phyloP scores from a whole-genome alignment of 2,329 filamentous ascomycete genomes.

The Sphaceloma murrayae region DNA sequence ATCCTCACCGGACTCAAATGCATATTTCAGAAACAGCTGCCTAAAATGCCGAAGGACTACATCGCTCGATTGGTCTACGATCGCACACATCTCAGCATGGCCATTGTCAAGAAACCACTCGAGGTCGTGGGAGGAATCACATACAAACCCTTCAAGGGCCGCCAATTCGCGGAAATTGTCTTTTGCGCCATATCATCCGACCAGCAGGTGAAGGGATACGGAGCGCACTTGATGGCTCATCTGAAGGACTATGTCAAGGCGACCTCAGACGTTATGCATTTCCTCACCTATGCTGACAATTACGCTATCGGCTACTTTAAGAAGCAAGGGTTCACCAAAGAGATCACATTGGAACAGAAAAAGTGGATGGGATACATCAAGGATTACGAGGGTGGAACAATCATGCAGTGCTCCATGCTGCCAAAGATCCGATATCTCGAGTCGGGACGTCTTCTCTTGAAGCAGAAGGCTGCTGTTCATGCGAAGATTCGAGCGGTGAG shows the following conservation, averaged over 20 bases:
- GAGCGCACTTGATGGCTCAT: slow-evolving; percentile 95
- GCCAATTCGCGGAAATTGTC: slow-evolving; percentile 93
- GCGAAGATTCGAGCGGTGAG: slow-evolving; percentile 90
- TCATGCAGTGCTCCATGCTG: slow-evolving; percentile 99
- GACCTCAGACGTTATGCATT: slow-evolving; percentile 95
- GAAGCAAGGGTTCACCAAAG: slow-evolving; percentile 97
- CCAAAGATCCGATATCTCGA: slow-evolving; percentile 92
- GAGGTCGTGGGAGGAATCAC: slow-evolving; percentile 68
- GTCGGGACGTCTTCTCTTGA: slow-evolving; percentile 82
- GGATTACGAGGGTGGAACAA: slow-evolving; percentile 96
- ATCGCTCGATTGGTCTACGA: slow-evolving; percentile 97
- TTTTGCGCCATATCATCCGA: slow-evolving; percentile 97
- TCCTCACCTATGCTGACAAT: slow-evolving; percentile 96
- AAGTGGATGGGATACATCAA: slow-evolving; percentile 99
- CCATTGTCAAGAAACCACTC: slow-evolving; percentile 75
- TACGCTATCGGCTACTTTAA: slow-evolving; percentile 99
- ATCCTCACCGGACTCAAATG: slow-evolving; percentile 93
- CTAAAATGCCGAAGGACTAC: slow-evolving; percentile 99
- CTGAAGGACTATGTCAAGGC: slow-evolving; percentile 97
- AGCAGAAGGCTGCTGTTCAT: slow-evolving; percentile 91
- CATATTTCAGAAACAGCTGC: slow-evolving; percentile 96
- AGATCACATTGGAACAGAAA: slow-evolving; percentile 81
- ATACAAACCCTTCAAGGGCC: slow-evolving; percentile 84
- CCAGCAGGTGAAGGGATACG: slow-evolving; percentile 97
- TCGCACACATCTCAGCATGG: slow-evolving; percentile 88